Conservation (phyloP, 345 rosid genomes). For the Orychophragmus violaceus region DNA sequence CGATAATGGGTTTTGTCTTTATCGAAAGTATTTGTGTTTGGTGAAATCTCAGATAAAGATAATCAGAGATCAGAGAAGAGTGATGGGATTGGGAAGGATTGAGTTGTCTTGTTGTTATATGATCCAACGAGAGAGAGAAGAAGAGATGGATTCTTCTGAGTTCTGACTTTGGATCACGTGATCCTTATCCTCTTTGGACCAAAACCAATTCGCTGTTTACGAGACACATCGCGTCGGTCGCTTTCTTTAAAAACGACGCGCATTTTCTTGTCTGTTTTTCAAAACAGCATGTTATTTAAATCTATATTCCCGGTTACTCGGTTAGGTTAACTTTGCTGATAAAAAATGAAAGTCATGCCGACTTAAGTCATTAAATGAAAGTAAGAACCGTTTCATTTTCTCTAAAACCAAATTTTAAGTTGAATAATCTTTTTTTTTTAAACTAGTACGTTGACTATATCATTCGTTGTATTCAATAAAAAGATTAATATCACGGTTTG, state of each 20-base stretch:
- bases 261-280: neutral
- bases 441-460: neutral
- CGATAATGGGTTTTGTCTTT: neutral
- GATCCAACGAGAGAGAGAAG: constrained; percentile 7
- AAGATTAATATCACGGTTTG: neutral
- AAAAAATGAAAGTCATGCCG: neutral
- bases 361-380: too few species aligned
- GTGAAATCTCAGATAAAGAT: neutral
- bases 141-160: constrained; percentile 8
- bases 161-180: constrained; percentile 29
- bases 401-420: neutral
- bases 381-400: neutral
- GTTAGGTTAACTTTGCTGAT: neutral
- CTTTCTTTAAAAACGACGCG: neutral
- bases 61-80: neutral
- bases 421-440: neutral
- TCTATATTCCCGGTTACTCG: too few species aligned
- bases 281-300: neutral
- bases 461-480: neutral
- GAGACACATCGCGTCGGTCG: constrained; percentile 14
- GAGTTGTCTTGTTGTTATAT: neutral
- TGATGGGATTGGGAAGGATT: constrained; percentile 21
- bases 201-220: constrained; percentile 11
- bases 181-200: constrained; percentile 28
- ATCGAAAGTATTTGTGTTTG: neutral